Base-by-base conservation (phyloP, 1,284 basidiomycete species). In the Entoloma clypeatum region DNA sequence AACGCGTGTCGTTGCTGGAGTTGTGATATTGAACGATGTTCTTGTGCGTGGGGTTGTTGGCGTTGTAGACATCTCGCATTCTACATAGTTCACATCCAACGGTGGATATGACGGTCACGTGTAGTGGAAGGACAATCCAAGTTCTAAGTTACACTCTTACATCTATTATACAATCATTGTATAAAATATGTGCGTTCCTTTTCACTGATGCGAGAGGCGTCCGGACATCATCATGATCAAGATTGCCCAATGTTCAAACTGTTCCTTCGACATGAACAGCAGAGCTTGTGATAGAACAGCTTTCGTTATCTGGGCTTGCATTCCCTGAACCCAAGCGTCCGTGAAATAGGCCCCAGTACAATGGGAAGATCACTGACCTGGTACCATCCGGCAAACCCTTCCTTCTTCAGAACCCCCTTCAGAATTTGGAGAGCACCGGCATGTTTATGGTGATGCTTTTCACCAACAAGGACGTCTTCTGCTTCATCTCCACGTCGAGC, bases 311-410 rank as follows among this genome's bases (percentile, higher is more conserved):
- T 94, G 91, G 7, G 90, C 89, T 58, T 85, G 74, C 90, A 93
- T 92, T 5, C 91, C 92, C 88, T 91, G 62, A 3, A 36, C 22
- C 7, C 19, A 1, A 21, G 33, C 10, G 3, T 10, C 10, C 49
- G 1, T 43, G 22, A 13, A 29, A 25, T 5, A 28, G n/a, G 13
- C 7, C 11, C 36, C 14, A 19, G 6, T 19, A 19, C 10, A 17
- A 29, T 11, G 5, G 4, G 14, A 18, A 32, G 28, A 37, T 13
- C 13, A 56, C 64, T 27, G 38, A 95, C 95, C 81, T 92, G 89
- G 65, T 99, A 99, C 92, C 92, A 96, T n/a, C 96, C 95, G 11
- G 68, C 48, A 52, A 91, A 68, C 1, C 91, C 92, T 54, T 92
- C 75, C 52, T 82, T 77, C 57, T 73, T 68, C 64, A 81, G 83